phyloP scores from a whole-genome alignment of 1,284 basidiomycete genomes.

The Trichosporon asahii region DNA sequence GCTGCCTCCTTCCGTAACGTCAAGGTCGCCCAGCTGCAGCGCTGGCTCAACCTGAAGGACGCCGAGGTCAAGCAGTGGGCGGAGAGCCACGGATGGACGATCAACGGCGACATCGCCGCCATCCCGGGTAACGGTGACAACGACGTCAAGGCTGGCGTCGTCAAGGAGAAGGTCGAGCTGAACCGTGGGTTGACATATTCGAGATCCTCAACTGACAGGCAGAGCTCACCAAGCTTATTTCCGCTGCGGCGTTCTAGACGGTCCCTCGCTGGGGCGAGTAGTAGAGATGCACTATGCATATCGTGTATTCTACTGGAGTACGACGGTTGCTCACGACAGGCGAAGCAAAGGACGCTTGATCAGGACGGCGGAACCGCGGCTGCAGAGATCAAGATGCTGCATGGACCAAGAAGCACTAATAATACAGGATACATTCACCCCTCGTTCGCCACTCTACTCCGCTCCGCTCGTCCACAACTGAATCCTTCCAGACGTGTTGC shows the following conservation, averaged over 20 bases:
- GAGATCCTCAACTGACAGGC: constrained; percentile 17
- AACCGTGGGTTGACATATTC: constrained; percentile 63
- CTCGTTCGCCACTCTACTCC: background rate
- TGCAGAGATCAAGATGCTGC: background rate
- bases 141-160: constrained; percentile 88
- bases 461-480: constrained; percentile 39
- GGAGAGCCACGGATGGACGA: constrained; percentile 65
- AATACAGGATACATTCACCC: background rate
- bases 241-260: constrained; percentile 51
- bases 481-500: constrained; percentile 49
- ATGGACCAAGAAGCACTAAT: background rate
- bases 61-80: constrained; percentile 65
- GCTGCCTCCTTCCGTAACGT: constrained; percentile 43
- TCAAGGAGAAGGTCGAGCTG: constrained; percentile 83
- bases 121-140: constrained; percentile 90
- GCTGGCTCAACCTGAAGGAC: constrained; percentile 54
- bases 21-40: constrained; percentile 32
- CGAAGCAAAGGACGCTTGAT: background rate
- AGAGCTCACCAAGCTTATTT: constrained; percentile 82
- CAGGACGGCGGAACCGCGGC: background rate
- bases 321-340: background rate
- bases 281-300: constrained; percentile 20
- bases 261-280: background rate
- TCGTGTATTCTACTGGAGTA: constrained; percentile 12
- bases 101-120: constrained; percentile 64